Conservation (phyloP, 352 stramenopile genomes). For the Aphanomyces astaci region DNA sequence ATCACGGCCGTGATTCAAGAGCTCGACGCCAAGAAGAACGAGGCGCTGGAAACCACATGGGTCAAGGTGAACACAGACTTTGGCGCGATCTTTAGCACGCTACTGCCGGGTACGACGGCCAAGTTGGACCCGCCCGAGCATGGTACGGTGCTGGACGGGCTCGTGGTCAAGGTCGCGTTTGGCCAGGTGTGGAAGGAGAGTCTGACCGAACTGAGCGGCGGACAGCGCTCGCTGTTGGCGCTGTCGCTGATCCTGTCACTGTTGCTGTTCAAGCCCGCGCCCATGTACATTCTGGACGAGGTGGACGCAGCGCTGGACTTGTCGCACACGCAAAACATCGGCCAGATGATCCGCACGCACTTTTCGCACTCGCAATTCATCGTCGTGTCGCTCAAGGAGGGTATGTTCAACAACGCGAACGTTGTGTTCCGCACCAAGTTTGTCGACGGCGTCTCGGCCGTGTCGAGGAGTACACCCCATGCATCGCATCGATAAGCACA, state of each 20-base stretch:
- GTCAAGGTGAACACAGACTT: conserved; percentile 99
- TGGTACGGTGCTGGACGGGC: conserved; percentile 84
- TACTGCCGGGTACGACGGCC: conserved; percentile 94
- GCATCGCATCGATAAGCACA: not conserved
- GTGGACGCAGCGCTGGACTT: conserved; percentile 99
- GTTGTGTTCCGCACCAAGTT: conserved; percentile 99
- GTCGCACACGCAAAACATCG: conserved; percentile 99
- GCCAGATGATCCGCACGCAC: conserved; percentile 98
- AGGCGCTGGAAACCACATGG: conserved; percentile 95
- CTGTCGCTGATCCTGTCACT: conserved; percentile 98
- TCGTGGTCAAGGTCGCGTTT: conserved; percentile 99
- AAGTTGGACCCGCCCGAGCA: conserved; percentile 97
- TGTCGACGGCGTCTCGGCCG: conserved; percentile 99
- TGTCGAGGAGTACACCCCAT: conserved; percentile 87
- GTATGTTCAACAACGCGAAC: conserved; percentile 99
- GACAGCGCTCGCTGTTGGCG: conserved; percentile 98
- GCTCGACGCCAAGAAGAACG: conserved; percentile 98
- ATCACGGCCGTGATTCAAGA: conserved; percentile 99
- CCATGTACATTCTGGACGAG: conserved; percentile 99
- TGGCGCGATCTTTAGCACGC: conserved; percentile 97
- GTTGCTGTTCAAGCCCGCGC: conserved; percentile 98
- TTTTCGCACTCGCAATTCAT: conserved; percentile 99
- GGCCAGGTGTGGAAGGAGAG: conserved; percentile 98
- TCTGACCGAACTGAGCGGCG: conserved; percentile 97
- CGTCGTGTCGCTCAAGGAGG: conserved; percentile 99